A percentile compares a stretch with the other conserved stretches of the same genome.
Evolutionary conservation across 768 basidiomycete species (phyloP).

Genomic region (Leccinum boreale): DNA sequence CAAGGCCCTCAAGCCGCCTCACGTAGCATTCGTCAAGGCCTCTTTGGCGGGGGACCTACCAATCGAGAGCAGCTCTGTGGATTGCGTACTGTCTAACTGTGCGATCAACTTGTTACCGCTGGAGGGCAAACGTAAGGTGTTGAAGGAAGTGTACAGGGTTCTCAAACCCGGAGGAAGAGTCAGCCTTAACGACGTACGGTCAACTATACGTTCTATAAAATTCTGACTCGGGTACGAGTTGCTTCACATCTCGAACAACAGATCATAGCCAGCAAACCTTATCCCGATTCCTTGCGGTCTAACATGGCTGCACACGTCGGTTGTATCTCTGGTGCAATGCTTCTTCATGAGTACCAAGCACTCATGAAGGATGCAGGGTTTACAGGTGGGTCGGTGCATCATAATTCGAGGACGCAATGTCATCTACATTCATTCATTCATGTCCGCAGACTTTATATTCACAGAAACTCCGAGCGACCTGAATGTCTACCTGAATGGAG

Average conservation of each 20-base stretch:
- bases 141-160: slow-evolving; percentile 47
- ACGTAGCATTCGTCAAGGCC: slow-evolving; percentile 47
- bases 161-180: slow-evolving; percentile 58
- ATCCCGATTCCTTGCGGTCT: slow-evolving; percentile 41
- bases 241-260: slow-evolving; percentile 15
- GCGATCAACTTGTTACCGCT: slow-evolving; percentile 49
- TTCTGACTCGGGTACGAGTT: not conserved
- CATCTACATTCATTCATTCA: not conserved
- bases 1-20: slow-evolving; percentile 43
- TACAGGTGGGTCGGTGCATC: slow-evolving; percentile 27
- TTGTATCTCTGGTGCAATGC: slow-evolving; percentile 48
- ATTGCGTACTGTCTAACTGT: slow-evolving; percentile 58
- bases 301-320: slow-evolving; percentile 41
- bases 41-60: slow-evolving; percentile 44
- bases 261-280: slow-evolving; percentile 45
- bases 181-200: slow-evolving; percentile 47
- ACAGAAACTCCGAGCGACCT: slow-evolving; percentile 42
- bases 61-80: slow-evolving; percentile 44
- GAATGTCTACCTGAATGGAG: slow-evolving; percentile 28
- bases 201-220: not conserved
- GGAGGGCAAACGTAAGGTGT: slow-evolving; percentile 38
- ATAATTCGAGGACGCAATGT: not conserved
- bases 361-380: slow-evolving; percentile 42
- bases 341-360: slow-evolving; percentile 35
- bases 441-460: slow-evolving; percentile 38